These are phyloP conservation scores for Elsinoe arachidis DNA, from an alignment of 2,329 filamentous ascomycete species.

Conservation along the genomic window DNA sequence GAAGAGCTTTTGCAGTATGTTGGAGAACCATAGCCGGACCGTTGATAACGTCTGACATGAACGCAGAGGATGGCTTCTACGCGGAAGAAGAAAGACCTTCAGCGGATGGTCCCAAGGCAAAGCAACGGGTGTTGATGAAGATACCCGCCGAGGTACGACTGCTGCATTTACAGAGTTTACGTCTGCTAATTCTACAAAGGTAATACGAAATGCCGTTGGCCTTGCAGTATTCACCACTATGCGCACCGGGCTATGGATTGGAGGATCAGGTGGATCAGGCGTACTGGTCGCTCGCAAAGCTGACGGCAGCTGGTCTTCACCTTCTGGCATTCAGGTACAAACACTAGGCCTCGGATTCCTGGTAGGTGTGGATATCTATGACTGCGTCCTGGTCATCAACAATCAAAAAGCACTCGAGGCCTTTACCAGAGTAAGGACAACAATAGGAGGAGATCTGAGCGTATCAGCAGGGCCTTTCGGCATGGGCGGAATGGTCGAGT, in stretches of 20 bases:
- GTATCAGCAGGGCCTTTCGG: slow-evolving; percentile 70
- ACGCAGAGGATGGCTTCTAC: slow-evolving; percentile 58
- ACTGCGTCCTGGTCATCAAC: slow-evolving; percentile 90
- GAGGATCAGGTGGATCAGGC: slow-evolving; percentile 82
- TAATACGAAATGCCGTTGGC: slow-evolving; percentile 82
- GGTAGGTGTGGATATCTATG: slow-evolving; percentile 88
- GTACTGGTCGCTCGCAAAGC: slow-evolving; percentile 75
- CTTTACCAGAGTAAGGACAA: slow-evolving; percentile 70
- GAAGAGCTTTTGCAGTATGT: slow-evolving; percentile 79
- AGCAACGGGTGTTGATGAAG: slow-evolving; percentile 63
- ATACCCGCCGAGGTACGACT: slow-evolving; percentile 56
- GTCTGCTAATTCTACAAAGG: slow-evolving; percentile 34
- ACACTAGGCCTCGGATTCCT: slow-evolving; percentile 83
- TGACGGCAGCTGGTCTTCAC: slow-evolving; percentile 84
- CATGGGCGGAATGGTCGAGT: slow-evolving; percentile 64
- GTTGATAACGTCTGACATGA: slow-evolving; percentile 17
- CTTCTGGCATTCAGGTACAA: slow-evolving; percentile 83
- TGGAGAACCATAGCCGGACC: too few species aligned
- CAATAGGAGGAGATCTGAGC: slow-evolving; percentile 71
- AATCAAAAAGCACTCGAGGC: slow-evolving; percentile 73
- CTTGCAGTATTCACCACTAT: slow-evolving; percentile 93
- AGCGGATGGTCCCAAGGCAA: slow-evolving; percentile 46
- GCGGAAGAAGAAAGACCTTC: slow-evolving; percentile 42
- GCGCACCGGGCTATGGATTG: slow-evolving; percentile 86
- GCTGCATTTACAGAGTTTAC: not conserved